Base-by-base conservation (phyloP, 1,284 basidiomycete species). In the Ceratobasidium sp. region DNA sequence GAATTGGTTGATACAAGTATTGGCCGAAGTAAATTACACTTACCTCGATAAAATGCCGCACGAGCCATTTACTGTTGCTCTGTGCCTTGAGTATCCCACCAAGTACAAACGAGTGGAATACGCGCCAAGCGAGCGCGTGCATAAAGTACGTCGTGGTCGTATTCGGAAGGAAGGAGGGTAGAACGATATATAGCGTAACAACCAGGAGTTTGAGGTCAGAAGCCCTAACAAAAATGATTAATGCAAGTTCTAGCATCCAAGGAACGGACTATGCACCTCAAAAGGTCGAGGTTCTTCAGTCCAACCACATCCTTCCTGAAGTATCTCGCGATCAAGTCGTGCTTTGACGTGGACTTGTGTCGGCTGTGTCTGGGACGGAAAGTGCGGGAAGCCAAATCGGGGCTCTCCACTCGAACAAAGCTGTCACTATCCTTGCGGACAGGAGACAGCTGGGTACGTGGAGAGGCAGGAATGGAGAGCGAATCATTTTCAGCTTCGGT, bases 261-360 rank as follows among this genome's bases (percentile, higher is more conserved):
- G 13, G 35, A 35, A n/a, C n/a, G n/a, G n/a, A 43, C 29, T 20
- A 31, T 76, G 70, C 74, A 93, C 93, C 94, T 84, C 76, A 98
- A 84, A 6, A 92, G 75, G 78, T 99, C 96, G 27, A 97, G 76
- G 76, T 97, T 93, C 53, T 85, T 83, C 69, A 97, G 80, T 27
- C 94, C 84, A 15, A 98, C 86, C 1, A 88, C 84, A 75, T 98
- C 96, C 72, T 94, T 88, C 71, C 92, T 83, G 83, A 98, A 98
- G 79, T 95, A 98, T 74, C 88, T 87, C 78, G 94, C 89, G 73
- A 94, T 83, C 35, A 99, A 81, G 76, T 98, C 96, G 78, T 98
- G 95, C 74, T 94, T 88, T 1, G 92, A 88, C 4, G 86, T 71
- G 0, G 77, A 54, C 70, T 42, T 79, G 45, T 68, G 40, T n/a